A percentile compares a stretch with the other conserved stretches of the same genome.
Conservation (phyloP, 805 yeast genomes). For the Candida wancherniae region DNA sequence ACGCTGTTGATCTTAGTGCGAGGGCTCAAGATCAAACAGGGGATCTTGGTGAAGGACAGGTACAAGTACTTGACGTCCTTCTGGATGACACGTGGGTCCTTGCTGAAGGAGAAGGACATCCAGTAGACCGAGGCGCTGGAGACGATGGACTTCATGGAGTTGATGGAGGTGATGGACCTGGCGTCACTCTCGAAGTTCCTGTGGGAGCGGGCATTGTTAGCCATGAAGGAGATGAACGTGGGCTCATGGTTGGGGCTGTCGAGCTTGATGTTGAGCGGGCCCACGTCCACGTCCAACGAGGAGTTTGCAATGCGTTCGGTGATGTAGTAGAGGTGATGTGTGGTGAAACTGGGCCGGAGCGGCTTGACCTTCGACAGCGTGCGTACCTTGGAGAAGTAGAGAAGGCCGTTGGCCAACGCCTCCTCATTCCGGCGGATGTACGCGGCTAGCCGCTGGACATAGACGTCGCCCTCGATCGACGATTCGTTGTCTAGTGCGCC, state of each 20-base stretch:
- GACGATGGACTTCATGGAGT: constrained; percentile 50
- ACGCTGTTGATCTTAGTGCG: constrained; percentile 55
- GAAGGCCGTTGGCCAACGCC: constrained; percentile 54
- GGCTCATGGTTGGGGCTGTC: constrained; percentile 54
- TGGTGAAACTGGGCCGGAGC: constrained; percentile 50
- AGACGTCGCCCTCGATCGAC: constrained; percentile 53
- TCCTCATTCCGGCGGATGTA: constrained; percentile 54
- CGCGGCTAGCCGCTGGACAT: constrained; percentile 48
- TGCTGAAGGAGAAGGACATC: constrained; percentile 31
- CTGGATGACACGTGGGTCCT: constrained; percentile 41
- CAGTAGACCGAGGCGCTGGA: constrained; percentile 40
- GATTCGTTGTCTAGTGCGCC: constrained; percentile 24
- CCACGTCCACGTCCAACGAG: constrained; percentile 47
- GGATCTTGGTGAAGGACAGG: constrained; percentile 60
- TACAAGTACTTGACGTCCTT: constrained; percentile 54
- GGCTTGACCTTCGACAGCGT: constrained; percentile 39
- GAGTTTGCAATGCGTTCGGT: constrained; percentile 52
- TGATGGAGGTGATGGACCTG: constrained; percentile 52
- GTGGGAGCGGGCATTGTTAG: constrained; percentile 45
- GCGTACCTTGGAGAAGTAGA: constrained; percentile 44
- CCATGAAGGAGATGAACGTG: constrained; percentile 55
- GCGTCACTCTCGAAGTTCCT: constrained; percentile 41
- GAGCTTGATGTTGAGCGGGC: constrained; percentile 57
- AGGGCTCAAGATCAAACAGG: constrained; percentile 57
- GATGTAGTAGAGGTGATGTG: constrained; percentile 60